Evolutionary conservation across 2,329 filamentous ascomycete species (phyloP), one percentile per base, ranked within the genome.

Genomic region (Alternaria arbusti): DNA sequence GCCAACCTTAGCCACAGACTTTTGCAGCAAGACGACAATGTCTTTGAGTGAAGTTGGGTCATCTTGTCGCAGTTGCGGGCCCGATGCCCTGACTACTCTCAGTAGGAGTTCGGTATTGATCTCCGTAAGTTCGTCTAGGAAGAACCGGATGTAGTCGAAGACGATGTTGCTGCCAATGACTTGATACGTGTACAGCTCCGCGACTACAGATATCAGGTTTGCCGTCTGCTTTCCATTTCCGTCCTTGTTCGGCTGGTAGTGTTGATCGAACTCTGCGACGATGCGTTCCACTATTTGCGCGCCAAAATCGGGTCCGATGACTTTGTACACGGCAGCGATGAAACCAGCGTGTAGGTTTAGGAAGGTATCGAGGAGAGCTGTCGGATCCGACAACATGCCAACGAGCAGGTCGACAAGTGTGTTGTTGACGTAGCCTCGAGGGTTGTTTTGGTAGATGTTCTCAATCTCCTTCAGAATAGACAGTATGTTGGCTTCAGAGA

Each of bases 101-200:
- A 99, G 85, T 10, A 98, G 84, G 2, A 98, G 84, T 79, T 98
- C 96, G 0, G 95, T 95, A 76, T 96, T 96, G 40, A 91, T 82
- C 78, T 98, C 95, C 0, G 90, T 92, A 3, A 98, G 87, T 26
- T 90, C 86, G 11, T 83, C 81, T 13, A 98, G 83, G 55, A 97
- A 90, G 45, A 92, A 83, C 28, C 92, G 90, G 75, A 98, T 89
- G 74, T 96, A 96, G 79, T 98, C 96, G 74, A 97, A 98, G 25
- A 98, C 86, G 26, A 99, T 86, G 55, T 89, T 91, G 72, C 90
- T 91, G 44, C 91, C 90, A 47, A 97, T 86, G 22, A 97, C 89
- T 72, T 97, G 92, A 75, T 99, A 97, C 54, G 93, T 94, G 81
- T 98, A 99, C 43, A 98, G 85, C 74, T 97, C 90, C 0, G 94